Percentiles rank a stretch among this genome's conserved stretches.
Evolutionary conservation across 306 rosid genomes (phyloP).

Genomic region (Arachis stenosperma): DNA sequence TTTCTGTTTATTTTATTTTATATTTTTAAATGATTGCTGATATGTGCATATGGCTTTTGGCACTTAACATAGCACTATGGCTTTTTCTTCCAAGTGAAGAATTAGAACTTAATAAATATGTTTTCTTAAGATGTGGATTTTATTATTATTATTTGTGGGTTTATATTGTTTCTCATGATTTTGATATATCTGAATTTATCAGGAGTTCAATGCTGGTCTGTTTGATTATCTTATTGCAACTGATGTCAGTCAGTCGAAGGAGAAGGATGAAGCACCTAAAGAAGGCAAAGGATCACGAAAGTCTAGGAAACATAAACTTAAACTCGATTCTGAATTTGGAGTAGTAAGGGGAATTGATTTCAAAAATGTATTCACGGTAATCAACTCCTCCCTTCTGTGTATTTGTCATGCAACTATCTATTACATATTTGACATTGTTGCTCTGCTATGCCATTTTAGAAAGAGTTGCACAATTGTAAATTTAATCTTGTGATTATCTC

Average conservation of each 20-base stretch:
- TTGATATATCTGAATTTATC: conserved; percentile 45
- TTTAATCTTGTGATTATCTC: conserved; percentile 26
- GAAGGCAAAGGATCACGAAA: conserved; percentile 53
- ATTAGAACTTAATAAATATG: conserved; percentile 14
- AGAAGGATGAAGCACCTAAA: conserved; percentile 60
- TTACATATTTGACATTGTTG: conserved; percentile 25
- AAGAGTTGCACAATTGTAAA: conserved; percentile 1
- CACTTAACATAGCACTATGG: conserved; percentile 2
- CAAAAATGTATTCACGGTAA: conserved; percentile 90
- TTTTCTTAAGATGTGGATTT: not conserved
- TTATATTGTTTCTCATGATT: conserved; percentile 17
- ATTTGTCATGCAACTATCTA: not conserved
- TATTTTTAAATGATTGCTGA: conserved; percentile 21
- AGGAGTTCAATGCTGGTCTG: conserved; percentile 99
- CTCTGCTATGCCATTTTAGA: conserved; percentile 10
- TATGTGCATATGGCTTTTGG: not conserved
- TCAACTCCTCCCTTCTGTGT: conserved; percentile 37
- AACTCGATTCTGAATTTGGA: conserved; percentile 89
- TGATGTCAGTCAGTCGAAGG: conserved; percentile 74
- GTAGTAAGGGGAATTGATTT: conserved; percentile 96
- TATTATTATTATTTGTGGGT: conserved; percentile 22
- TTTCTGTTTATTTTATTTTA: not conserved
- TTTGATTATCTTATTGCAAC: conserved; percentile 95
- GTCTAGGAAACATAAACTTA: conserved; percentile 66
- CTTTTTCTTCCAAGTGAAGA: conserved; percentile 35